Conservation (phyloP, 352 stramenopile genomes). For the Phytopythium boreale region DNA sequence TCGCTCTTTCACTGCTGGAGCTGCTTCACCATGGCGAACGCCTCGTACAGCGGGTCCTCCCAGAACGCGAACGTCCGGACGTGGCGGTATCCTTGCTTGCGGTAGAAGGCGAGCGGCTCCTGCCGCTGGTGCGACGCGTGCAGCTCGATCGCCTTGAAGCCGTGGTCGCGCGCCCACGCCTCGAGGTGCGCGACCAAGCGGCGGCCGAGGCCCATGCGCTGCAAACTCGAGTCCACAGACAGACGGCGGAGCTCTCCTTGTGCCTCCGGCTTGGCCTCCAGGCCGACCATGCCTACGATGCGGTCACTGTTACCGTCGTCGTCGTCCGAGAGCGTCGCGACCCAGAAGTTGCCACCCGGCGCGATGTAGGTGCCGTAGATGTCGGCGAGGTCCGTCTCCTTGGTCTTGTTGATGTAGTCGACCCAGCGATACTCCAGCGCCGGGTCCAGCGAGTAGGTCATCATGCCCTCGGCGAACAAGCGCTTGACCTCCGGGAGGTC, state of each 20-base stretch:
- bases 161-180: slow-evolving; percentile 14
- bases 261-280: slow-evolving; percentile 18
- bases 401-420: slow-evolving; percentile 28
- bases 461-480: slow-evolving; percentile 40
- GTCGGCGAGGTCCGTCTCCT: slow-evolving; percentile 31
- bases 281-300: slow-evolving; percentile 23
- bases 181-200: slow-evolving; percentile 22
- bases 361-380: slow-evolving; percentile 32
- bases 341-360: slow-evolving; percentile 43
- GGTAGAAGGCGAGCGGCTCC: slow-evolving; percentile 28
- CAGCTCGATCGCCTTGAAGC: slow-evolving; percentile 21
- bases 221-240: slow-evolving; percentile 21
- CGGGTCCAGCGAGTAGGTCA: slow-evolving; percentile 26
- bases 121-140: slow-evolving; percentile 11
- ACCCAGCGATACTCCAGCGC: slow-evolving; percentile 15
- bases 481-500: slow-evolving; percentile 27
- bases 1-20: background rate
- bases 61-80: slow-evolving; percentile 17
- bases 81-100: slow-evolving; percentile 25
- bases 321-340: slow-evolving; percentile 21
- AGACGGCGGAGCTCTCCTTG: slow-evolving; percentile 24
- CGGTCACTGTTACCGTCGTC: slow-evolving; percentile 15
- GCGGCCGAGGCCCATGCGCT: slow-evolving; percentile 24
- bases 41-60: slow-evolving; percentile 31
- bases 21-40: slow-evolving; percentile 27